Conservation (phyloP, 768 basidiomycete species). For the Russula earlei region DNA sequence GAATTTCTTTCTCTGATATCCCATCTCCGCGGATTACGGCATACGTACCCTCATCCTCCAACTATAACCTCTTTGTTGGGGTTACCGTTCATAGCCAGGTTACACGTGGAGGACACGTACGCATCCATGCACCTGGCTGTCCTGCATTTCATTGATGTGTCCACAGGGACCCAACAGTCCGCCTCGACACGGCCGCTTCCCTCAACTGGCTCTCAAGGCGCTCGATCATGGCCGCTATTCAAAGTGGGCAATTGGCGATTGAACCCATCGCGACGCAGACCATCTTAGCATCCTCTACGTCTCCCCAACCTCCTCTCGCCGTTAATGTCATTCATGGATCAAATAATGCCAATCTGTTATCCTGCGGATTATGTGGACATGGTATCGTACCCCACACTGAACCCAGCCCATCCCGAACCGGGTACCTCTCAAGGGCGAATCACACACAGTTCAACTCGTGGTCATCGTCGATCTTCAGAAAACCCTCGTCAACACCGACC, state of each 20-base stretch:
- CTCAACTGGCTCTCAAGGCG: conserved; percentile 91
- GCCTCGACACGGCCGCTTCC: conserved; percentile 89
- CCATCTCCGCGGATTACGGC: conserved; percentile 65
- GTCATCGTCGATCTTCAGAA: conserved; percentile 52
- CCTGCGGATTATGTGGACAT: conserved; percentile 74
- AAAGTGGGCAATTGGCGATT: conserved; percentile 77
- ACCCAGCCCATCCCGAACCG: conserved; percentile 30
- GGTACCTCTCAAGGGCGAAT: conserved; percentile 19
- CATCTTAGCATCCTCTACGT: conserved; percentile 46
- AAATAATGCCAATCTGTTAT: conserved; percentile 41
- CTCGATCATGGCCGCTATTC: conserved; percentile 73
- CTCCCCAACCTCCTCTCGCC: conserved; percentile 26
- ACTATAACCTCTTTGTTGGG: conserved; percentile 64
- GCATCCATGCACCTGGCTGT: conserved; percentile 30
- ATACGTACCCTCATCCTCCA: conserved; percentile 50
- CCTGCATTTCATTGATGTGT: conserved; percentile 14
- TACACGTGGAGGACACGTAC: conserved; percentile 78
- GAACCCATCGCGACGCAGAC: conserved; percentile 68
- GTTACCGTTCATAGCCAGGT: conserved; percentile 68
- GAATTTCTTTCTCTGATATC: conserved; percentile 73
- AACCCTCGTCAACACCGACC: conserved; percentile 30
- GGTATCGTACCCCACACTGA: conserved; percentile 36
- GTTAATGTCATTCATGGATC: conserved; percentile 33
- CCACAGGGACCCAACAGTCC: conserved; percentile 78
- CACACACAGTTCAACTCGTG: conserved; percentile 34